These are phyloP conservation scores for Mortierella sp. DNA, from an alignment of 371 early-diverging fungal species.

Conservation along the genomic window DNA sequence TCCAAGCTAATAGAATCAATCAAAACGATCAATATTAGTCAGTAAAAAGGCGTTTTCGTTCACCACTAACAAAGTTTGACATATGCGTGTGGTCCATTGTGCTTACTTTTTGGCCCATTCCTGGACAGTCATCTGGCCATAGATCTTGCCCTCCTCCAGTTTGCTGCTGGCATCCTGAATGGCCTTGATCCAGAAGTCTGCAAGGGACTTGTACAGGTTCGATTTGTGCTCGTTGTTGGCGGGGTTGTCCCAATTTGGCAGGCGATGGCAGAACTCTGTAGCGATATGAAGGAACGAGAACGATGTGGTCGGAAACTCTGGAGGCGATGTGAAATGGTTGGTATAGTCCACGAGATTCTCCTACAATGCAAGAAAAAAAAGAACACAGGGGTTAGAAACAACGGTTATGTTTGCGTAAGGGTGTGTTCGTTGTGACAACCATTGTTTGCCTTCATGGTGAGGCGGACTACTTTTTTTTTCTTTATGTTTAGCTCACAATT, in stretches of 20 bases:
- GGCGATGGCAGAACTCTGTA: constrained; percentile 78
- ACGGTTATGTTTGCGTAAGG: neutral
- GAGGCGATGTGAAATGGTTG: constrained; percentile 85
- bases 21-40: neutral
- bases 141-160: constrained; percentile 83
- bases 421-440: neutral
- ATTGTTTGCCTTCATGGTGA: neutral
- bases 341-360: constrained; percentile 88
- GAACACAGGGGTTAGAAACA: neutral
- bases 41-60: neutral
- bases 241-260: constrained; percentile 87
- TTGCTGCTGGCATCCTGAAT: constrained; percentile 79
- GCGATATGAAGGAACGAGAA: constrained; percentile 88
- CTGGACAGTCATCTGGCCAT: constrained; percentile 76
- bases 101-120: constrained; percentile 86
- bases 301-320: constrained; percentile 79
- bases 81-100: neutral
- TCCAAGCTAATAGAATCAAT: constrained; percentile 61
- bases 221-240: constrained; percentile 76
- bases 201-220: constrained; percentile 80
- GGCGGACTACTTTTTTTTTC: neutral
- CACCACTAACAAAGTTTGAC: neutral
- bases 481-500: neutral
- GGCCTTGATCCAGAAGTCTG: constrained; percentile 83
- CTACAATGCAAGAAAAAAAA: constrained; percentile 41